Evolutionary conservation across 176 grass and related monocot species (phyloP), one percentile per base, ranked within the genome.

Genomic region (Coix lacrymajobi): DNA sequence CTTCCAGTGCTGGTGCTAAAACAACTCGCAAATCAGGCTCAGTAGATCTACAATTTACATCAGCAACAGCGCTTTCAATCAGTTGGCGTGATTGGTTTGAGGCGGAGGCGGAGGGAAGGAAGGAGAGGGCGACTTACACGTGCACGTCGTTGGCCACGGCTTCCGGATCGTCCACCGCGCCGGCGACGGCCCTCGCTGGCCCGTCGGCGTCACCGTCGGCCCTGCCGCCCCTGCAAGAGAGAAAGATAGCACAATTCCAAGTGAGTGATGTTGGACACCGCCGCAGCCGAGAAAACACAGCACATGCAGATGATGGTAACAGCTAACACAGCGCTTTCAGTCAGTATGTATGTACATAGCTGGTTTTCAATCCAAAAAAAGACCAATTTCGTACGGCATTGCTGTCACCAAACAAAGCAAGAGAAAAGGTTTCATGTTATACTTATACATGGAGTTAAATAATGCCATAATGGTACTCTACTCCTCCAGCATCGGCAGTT

Each of bases 151-250:
- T 81, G 30, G 32, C 92, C 76, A 95, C 79, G 71, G 71, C 72
- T 73, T 98, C 96, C 45, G 96, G 96, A 49, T 98, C 91, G 1
- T 91, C 90, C 81, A 92, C 96, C 43, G 90, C 90, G 31, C 79
- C 94, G 25, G 60, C 60, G 58, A 82, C 81, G 30, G 32, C 39
- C 22, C n/a, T 17, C 7, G 41, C 40, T 71, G n/a, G 13, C 25
- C 45, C 43, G 45, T 39, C 62, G 31, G 38, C 60, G 40, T 62
- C 67, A 2, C 29, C 83, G 9, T 25, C 38, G 54, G 12, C 9
- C 15, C 44, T 56, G 26, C 56, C 63, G 32, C 5, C 15, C 74
- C 88, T 86, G 88, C 75, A 69, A 15, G 44, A 16, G 5, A 39
- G 3, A 20, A 1, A 19, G 1, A 13, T 0, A 44, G 5, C 17